Base-by-base conservation (phyloP, 257 asterid species). In the Nicotiana tomentosiformis region DNA sequence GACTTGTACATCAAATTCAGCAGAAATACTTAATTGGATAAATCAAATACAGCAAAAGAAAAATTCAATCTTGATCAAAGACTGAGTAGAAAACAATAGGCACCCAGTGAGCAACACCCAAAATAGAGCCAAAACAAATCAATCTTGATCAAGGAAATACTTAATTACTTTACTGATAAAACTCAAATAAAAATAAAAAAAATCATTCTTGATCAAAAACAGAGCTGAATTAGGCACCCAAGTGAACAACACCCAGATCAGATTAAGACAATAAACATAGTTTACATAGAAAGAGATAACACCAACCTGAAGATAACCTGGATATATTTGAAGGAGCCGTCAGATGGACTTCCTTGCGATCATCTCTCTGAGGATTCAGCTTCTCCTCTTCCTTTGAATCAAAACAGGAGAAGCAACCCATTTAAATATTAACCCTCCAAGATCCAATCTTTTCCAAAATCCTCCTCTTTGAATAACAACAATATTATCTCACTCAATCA, bases 351-450 rank as follows among this genome's bases (percentile, higher is more conserved):
- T 91, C 94, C 84, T 87, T 89, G 69, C 83, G 97, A 86, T 91
- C 94, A 83, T 90, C 93, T 53, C 92, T 84, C 74, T 81, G 89
- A 57, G 94, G 92, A 86, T 93, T 91, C 76, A 94, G 88, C 85
- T 89, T 93, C 77, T 92, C 97, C 87, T 89, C 98, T 83, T 96
- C 97, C 65, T 90, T 90, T 20, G 98, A 90, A 83, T 92, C 99
- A 87, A 96, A 96, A 85, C 99, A 96, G 81, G 97, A 92, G 89
- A 96, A 96, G 84, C 99, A 96, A 77, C 98, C 98, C 99, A 96
- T 96, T 78, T 85, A 65, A 18, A 33, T 67, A 58, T 62, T 33
- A 55, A 43, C 57, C 20, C 51, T 10, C 78, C 80, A 89, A 91
- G 82, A 86, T 83, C 85, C 80, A 87, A 77, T 60, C 67, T 81